Conservation (phyloP, 108 stramenopile species). For the Cyclotella distinguenda region DNA sequence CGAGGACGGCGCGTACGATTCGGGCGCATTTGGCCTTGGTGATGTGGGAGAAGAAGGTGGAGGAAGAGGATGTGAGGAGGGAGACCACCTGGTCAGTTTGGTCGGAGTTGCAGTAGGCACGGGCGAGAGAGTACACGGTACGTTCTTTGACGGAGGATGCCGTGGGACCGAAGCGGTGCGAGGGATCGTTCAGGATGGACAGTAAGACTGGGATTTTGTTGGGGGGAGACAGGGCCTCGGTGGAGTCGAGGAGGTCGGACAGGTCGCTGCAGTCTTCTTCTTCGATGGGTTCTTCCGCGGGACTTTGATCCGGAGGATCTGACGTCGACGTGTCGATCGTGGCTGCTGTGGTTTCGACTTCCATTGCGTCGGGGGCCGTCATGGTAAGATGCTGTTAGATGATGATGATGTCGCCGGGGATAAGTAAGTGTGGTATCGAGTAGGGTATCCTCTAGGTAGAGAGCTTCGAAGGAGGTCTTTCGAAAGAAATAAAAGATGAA, state of each 20-base stretch:
- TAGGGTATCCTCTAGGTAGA: too few species aligned
- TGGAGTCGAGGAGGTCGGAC: constrained; percentile 37
- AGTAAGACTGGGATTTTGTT: constrained; percentile 54
- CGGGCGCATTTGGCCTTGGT: constrained; percentile 99
- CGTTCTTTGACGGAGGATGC: constrained; percentile 88
- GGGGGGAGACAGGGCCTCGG: constrained; percentile 32
- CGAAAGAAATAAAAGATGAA: too few species aligned
- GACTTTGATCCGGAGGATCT: not conserved
- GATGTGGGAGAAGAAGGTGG: constrained; percentile 82
- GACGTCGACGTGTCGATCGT: not conserved
- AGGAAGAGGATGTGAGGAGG: constrained; percentile 69
- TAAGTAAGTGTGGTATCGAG: too few species aligned
- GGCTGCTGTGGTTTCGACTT: constrained; percentile 24
- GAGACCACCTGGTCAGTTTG: constrained; percentile 80
- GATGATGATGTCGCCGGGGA: too few species aligned
- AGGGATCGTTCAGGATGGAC: constrained; percentile 58
- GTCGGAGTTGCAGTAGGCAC: constrained; percentile 70
- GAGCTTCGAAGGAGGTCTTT: too few species aligned
- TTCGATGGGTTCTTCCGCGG: constrained; percentile 1
- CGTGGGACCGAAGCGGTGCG: constrained; percentile 62
- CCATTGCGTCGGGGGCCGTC: constrained; percentile 34
- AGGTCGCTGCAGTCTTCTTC: constrained; percentile 53
- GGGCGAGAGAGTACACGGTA: constrained; percentile 88
- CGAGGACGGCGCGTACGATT: constrained; percentile 94
- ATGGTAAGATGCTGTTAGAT: too few species aligned